Evolutionary conservation across 371 early-diverging fungal species (phyloP).

Genomic region (Mortierella sp.): DNA sequence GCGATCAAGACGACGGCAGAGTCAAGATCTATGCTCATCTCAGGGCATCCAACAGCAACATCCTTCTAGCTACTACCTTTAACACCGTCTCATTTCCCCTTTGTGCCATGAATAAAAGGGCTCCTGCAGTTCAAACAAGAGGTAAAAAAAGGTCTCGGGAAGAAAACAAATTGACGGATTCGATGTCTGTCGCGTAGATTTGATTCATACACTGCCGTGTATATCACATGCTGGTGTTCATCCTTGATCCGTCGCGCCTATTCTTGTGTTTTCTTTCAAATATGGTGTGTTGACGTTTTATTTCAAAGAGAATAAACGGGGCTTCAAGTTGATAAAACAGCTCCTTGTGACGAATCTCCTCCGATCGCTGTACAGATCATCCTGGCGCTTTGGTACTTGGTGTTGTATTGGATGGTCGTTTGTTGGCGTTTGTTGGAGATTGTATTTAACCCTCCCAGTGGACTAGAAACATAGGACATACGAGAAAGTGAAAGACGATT

Average conservation of each 20-base stretch:
- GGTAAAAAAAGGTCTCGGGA: no score
- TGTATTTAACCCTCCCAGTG: conserved; percentile 55
- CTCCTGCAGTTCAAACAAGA: no score
- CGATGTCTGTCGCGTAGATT: no score
- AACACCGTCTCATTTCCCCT: not conserved
- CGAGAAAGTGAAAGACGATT: not conserved
- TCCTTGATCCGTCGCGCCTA: not conserved
- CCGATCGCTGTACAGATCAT: not conserved
- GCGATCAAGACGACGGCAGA: not conserved
- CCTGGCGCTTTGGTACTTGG: not conserved
- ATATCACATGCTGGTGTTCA: not conserved
- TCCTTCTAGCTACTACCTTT: not conserved
- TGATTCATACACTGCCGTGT: not conserved
- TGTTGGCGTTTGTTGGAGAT: not conserved
- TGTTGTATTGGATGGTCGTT: not conserved
- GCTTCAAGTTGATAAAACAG: not conserved
- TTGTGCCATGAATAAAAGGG: no score
- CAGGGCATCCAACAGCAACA: not conserved
- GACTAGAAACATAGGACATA: conserved; percentile 21
- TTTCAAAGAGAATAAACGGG: not conserved
- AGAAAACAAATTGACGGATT: no score
- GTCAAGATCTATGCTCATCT: not conserved
- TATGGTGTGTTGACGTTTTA: conserved; percentile 3
- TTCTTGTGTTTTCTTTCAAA: not conserved
- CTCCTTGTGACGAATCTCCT: not conserved